Evolutionary conservation across 1,139 yeast genomes (phyloP), one percentile per base, ranked within the genome.

Genomic region (Keqinozyma sinolaborantium): DNA sequence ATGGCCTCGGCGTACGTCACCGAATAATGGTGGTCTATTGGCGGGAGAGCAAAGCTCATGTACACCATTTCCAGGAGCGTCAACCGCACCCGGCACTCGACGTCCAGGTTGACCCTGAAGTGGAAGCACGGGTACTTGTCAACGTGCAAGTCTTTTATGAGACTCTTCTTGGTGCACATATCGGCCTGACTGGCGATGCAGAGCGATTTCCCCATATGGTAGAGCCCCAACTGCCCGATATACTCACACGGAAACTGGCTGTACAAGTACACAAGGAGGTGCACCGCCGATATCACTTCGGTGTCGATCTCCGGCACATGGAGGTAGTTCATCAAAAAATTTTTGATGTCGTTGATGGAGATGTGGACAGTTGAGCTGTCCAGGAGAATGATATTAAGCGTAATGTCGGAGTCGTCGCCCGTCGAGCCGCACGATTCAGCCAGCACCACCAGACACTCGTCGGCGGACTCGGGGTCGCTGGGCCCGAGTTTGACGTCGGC

Each of bases 231-330:
- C 23, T 40, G 35, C 33, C 39, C 39, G 20, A 51, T 32, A 28
- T 30, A 30, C 4, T 27, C 14, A 2, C 34, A n/a, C 1, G 20
- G 10, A 10, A 34, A 25, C 10, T 39, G 26, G 9, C 40, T 14
- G 14, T 39, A 38, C 16, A 55, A 33, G 29, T 43, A 56, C 4
- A 55, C 33, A 14, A 54, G 37, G 5, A 56, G 35, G 31, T 56
- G 60, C 27, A 40, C 35, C 7, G 47, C 29, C 1, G 56, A 41
- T 12, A 52, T 23, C 5, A 37, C 40, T 5, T 33, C 38, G 11
- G 13, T 8, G 7, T 24, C 12, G 14, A 26, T 19, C 19, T 26
- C 11, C n/a, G 21, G 16, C 4, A 40, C 5, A 14, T 26, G 16
- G 30, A 31, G 12, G 37, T 29, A n/a, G 7, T 16, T 13, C 10